Evolutionary conservation across 2,329 filamentous ascomycete species (phyloP), one percentile per base, ranked within the genome.

Genomic region (Cladosporium halotolerans): DNA sequence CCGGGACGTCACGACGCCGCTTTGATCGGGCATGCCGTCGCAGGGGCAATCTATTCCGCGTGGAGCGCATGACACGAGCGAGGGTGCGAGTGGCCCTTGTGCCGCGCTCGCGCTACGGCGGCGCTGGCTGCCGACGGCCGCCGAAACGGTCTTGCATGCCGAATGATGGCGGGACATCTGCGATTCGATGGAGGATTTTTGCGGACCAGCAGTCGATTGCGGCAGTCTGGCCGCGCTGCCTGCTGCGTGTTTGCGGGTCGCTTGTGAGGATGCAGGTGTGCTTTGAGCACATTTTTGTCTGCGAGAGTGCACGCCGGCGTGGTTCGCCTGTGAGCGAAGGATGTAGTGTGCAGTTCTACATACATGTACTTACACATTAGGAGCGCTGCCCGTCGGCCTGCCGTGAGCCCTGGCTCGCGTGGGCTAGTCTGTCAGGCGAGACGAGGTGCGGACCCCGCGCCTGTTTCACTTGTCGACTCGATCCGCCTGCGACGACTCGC

Each of bases 41-140:
- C 47, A 39, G 18, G 28, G n/a, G 38, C 47, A 50, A 50, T 50
- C 47, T 50, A 50, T 43, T 41, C 36, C 47, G 39, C 47, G 47
- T 50, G 47, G 38, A 38, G 10, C 38, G 39, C 47, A 50, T 50
- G 47, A 50, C 47, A 50, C 47, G 18, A 36, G 14, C 23, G 23
- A 28, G 23, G 2, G 23, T 28, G 23, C 23, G 23, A 28, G 23
- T 7, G 32, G 19, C 36, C 46, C 34, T 36, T 36, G 36, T 42
- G 38, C 39, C 16, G 23, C 38, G 28, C 28, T 39, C n/a, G 36
- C 36, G 36, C 13, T 39, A 33, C 31, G 10, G 14, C 28, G 36
- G 36, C 47, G 19, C 39, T 31, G 33, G 38, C 39, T 42, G 39
- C 47, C 39, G 39, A 39, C 31, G 39, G 28, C 19, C 19, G 39